Base-by-base conservation (phyloP, 306 rosid species). In the Luffa acutangula region DNA sequence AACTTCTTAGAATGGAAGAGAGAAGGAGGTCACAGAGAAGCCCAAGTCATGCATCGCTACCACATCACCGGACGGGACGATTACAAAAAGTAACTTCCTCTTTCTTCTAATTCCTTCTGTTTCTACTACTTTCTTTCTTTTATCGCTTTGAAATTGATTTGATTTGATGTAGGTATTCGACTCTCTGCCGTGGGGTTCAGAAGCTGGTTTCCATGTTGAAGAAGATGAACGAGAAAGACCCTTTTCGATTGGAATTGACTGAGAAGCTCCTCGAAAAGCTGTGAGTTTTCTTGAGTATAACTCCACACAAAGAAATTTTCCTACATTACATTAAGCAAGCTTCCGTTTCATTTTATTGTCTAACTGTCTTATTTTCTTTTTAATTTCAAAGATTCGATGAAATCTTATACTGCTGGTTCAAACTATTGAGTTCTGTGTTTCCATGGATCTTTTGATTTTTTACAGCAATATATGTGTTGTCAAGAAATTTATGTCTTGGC, bases 1-100 rank as follows among this genome's bases (percentile, higher is more conserved):
- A 88, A 94, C 84, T 91, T 92, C 80, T 80, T 92, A 80, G 91
- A 87, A 49, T 94, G 97, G 97, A 94, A 94, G 86, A 88, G 94
- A 77, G 98, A 94, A 85, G 90, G 87, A 54, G 89, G 91, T 58
- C 93, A 89, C 79, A 85, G 97, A 77, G 98, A 94, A 84, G 82
- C 88, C 21, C 75, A 39, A 13, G 88, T 92, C 75, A 87, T 94
- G 90, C 96, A 81, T 65, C 89, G 97, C 6, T 94, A 92, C 80
- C 93, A 85, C 80, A 46, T 92, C 31, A 91, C 93, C n/a, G 90
- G 86, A 13, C 97, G 97, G 1, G 97, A 95, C 67, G 97, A 95
- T 88, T 95, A 95, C 88, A 92, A 95, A 82, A 92, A 90, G 98
- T 92, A 84, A 39, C 15, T n/a, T 15, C 11, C 51, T 70, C 43